phyloP scores from a whole-genome alignment of 768 basidiomycete species.

The Lactarius pseudohatsudake region DNA sequence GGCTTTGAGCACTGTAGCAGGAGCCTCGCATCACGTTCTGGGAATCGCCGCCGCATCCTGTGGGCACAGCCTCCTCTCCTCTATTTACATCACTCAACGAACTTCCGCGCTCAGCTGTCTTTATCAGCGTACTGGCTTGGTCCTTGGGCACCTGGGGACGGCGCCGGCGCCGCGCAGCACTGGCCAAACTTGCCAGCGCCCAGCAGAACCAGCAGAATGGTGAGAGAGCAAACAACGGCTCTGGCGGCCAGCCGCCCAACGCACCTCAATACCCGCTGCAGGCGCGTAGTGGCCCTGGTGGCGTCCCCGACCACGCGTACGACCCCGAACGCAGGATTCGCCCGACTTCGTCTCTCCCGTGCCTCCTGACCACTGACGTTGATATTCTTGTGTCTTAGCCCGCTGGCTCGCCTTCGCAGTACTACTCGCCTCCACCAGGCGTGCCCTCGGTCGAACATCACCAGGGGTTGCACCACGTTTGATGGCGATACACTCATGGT shows the following conservation, averaged over 20 bases:
- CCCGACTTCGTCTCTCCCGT: too few relatives aligned
- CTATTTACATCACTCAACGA: neutral
- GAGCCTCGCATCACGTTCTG: neutral
- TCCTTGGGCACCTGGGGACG: too few relatives aligned
- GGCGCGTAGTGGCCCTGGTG: neutral
- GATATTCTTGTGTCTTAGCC: neutral
- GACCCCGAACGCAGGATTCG: conserved; percentile 9
- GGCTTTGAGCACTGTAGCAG: neutral
- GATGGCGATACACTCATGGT: neutral
- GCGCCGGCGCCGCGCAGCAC: conserved; percentile 9
- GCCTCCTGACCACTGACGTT: neutral
- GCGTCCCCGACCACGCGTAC: neutral
- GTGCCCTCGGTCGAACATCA: neutral
- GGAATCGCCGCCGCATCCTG: neutral
- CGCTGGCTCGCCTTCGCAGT: neutral
- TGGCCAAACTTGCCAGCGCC: neutral
- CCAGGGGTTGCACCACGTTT: neutral
- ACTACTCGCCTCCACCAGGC: conserved; percentile 7
- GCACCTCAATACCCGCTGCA: conserved; percentile 15
- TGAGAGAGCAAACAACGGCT: neutral
- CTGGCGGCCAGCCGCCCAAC: neutral
- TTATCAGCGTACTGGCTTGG: neutral
- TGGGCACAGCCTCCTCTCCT: neutral
- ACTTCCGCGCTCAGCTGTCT: neutral
- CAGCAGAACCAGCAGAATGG: neutral